Evolutionary conservation across 192 early-diverging fungal species (phyloP).

Genomic region (Coemansia sp.): DNA sequence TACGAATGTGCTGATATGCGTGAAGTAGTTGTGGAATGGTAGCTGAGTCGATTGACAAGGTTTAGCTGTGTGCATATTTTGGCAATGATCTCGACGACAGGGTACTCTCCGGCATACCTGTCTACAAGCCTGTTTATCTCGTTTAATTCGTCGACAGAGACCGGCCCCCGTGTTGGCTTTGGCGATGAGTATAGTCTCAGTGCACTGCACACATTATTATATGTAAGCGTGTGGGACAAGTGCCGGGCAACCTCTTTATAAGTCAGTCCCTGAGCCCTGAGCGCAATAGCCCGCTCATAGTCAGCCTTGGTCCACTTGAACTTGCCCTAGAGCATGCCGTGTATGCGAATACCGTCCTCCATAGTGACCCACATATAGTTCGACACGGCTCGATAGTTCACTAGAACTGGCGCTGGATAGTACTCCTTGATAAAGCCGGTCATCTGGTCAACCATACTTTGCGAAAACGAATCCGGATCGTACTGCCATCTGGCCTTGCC

Average conservation of each 20-base stretch:
- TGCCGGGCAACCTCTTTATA: conserved; percentile 11
- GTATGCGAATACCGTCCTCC: conserved; percentile 16
- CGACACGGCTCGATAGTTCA: conserved; percentile 19
- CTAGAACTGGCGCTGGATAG: conserved; percentile 13
- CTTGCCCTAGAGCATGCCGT: conserved; percentile 3
- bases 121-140: background rate
- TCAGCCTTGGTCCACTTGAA: conserved; percentile 14
- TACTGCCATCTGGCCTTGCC: background rate
- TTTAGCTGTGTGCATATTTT: background rate
- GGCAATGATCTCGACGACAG: background rate
- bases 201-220: fast-evolving
- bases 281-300: background rate
- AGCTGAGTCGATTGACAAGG: background rate
- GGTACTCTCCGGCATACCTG: background rate
- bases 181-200: background rate
- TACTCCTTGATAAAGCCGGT: conserved; percentile 11
- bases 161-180: background rate
- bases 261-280: conserved; percentile 8
- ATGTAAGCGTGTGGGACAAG: background rate
- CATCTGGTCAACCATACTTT: conserved; percentile 13
- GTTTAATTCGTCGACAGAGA: background rate
- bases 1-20: background rate
- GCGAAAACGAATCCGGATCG: conserved; percentile 11
- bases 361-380: conserved; percentile 27
- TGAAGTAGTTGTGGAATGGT: background rate